Base-by-base conservation (phyloP, 192 early-diverging fungal genomes). In the Backusella mclennaniae region DNA sequence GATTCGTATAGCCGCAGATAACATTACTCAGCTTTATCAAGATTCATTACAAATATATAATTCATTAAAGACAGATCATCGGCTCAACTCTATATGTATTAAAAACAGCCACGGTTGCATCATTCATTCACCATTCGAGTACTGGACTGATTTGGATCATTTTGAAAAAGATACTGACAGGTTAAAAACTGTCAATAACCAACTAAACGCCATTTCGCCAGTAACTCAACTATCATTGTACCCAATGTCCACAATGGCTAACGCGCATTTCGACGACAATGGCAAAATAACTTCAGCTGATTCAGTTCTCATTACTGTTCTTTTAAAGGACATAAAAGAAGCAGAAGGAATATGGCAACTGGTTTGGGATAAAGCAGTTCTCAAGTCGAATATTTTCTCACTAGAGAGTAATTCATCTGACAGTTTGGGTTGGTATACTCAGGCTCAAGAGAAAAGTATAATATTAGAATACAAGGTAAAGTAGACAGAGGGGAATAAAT, bases 121-220 rank as follows among this genome's bases (percentile, higher is more conserved):
- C 3, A 74, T 90, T 3, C 88, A 92, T 76, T 89, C 89, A 31
- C 88, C 89, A 5, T 77, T 91, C 14, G 87, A 89, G 42, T 88
- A 80, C 68, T 91, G 89, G 89, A 39, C 72, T 11, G 52, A 56
- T 31, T 67, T 23, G 11, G 73, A 75, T 38, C 59, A 69, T 19
- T 63, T 63, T 29, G 23, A 63, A 29, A 23, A 63, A 29, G 56
- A 63, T 63, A 63, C 23, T 8, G 23, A 63, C 7, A 63, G 12
- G 26, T 8, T 29, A 63, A 63, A 29, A 29, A 63, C 56, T 1
- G 56, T 63, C 11, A 63, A 63, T 26, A 29, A 19, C 35, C 21
- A 42, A 66, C 29, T 38, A 21, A 36, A 44, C 3, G 38, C 63
- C 11, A 63, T 35, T 33, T 59, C 56, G 14, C 56, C 23, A 29